phyloP scores from a whole-genome alignment of 2,329 filamentous ascomycete genomes.

The Ophiostoma montium region DNA sequence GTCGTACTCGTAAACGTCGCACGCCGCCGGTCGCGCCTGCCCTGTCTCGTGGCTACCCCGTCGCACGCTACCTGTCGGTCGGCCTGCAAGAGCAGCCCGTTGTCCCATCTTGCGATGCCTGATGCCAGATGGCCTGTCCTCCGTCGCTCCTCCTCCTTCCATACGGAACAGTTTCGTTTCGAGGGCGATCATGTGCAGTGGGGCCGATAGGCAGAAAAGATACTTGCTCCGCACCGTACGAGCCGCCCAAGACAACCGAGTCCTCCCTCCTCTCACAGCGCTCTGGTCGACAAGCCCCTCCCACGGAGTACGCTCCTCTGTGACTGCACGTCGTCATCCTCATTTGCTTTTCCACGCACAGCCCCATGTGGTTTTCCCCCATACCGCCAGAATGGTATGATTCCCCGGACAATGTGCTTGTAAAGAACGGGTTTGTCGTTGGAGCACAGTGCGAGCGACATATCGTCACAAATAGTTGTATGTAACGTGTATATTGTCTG shows the following conservation, averaged over 20 bases:
- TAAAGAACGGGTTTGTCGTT: too few species aligned
- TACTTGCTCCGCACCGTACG: background rate
- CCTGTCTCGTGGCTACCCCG: background rate
- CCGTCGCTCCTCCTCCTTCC: background rate
- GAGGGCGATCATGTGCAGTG: background rate
- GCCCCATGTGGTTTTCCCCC: too few species aligned
- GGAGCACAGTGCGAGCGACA: too few species aligned
- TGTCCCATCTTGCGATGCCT: too few species aligned
- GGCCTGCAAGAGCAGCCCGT: too few species aligned
- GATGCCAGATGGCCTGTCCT: background rate
- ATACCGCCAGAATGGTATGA: background rate
- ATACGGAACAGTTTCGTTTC: background rate
- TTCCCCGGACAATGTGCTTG: too few species aligned
- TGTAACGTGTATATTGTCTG: too few species aligned
- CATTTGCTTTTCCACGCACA: slow-evolving; percentile 1
- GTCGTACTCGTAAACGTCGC: background rate
- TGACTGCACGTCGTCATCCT: slow-evolving; percentile 1
- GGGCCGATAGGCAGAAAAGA: background rate
- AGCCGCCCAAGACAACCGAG: background rate
- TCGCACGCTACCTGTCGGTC: background rate
- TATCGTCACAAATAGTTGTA: too few species aligned
- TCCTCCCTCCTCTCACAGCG: background rate
- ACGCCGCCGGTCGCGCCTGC: background rate
- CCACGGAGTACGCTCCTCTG: background rate
- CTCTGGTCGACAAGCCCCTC: background rate